phyloP scores from a whole-genome alignment of 345 rosid genomes.

The Erucastrum elatum region DNA sequence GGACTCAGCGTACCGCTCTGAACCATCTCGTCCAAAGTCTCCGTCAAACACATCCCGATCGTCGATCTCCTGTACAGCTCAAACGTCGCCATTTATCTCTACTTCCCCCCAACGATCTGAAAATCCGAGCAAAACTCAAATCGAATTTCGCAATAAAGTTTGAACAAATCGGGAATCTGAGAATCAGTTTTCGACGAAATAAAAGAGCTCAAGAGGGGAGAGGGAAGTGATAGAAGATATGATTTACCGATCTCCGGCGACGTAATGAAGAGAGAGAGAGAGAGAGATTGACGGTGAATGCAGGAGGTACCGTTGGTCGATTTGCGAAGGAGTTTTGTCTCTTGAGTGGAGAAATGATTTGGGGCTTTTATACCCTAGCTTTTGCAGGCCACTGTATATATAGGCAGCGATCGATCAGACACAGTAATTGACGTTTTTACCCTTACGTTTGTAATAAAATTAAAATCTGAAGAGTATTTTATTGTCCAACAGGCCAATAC shows the following conservation, averaged over 20 bases:
- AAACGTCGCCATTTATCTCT: conserved; percentile 82
- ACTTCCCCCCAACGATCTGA: conserved; percentile 30
- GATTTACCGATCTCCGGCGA: conserved; percentile 40
- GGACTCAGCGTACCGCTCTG: conserved; percentile 86
- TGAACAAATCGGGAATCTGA: background rate
- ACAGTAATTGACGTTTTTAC: background rate
- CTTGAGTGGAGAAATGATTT: conserved; percentile 55
- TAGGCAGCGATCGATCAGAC: conserved; percentile 45
- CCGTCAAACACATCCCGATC: conserved; percentile 96
- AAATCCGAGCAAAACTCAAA: conserved; percentile 18
- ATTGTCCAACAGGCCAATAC: conserved; percentile 17
- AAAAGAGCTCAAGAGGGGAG: conserved; percentile 24
- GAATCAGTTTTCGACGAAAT: background rate
- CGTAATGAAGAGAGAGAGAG: background rate
- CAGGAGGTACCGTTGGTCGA: conserved; percentile 39
- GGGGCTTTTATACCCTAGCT: conserved; percentile 85
- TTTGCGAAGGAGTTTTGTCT: conserved; percentile 28
- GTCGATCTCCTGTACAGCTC: conserved; percentile 96
- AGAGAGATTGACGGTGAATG: conserved; percentile 5
- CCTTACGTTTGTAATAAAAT: background rate
- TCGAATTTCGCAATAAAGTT: background rate
- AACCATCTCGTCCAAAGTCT: conserved; percentile 96
- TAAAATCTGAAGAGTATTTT: background rate
- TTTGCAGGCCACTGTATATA: conserved; percentile 69
- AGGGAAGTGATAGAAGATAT: background rate